Base-by-base conservation (phyloP, 2,329 filamentous ascomycete species). In the Calonectria pteridis region DNA sequence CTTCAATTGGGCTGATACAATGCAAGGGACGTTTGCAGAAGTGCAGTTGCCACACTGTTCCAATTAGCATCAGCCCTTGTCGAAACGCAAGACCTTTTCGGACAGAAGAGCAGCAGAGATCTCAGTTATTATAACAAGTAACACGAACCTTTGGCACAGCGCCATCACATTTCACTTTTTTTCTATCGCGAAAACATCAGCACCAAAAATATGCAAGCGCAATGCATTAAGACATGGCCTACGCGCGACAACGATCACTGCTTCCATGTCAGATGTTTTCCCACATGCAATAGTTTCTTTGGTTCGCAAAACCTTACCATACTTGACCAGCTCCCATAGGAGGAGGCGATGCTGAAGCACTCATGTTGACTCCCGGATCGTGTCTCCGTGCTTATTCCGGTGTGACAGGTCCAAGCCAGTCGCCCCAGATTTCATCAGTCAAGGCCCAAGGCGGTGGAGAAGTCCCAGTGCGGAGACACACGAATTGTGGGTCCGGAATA, bases 231-330 rank as follows among this genome's bases (percentile, higher is more conserved):
- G 14, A 26, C 0, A n/a, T 43, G 16, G 28, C 59, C 26, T 64
- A 64, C 59, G n/a, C 26, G 28, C 59, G 59, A 49, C 59, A 64
- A 23, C 59, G 59, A 49, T 64, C 59, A 64, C 59, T 64, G 40
- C 16, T 14, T 23, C 28, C 59, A 33, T 9, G 37, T 46, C 13
- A 46, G 40, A 18, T 6, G 9, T 31, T 20, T n/a, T n/a, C 14
- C 43, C 16, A 20, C 16, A 10, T 43, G 18, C 40, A n/a, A 7
- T 28, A 6, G 18, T 31, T 23, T n/a, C 11, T 3, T 20, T 13
- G 5, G 6, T 13, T 37, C 14, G 23, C 5, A 26, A 49, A 20
- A 26, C 18, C 59, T 64, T 28, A 64, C 59, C 59, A 64, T 26
- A 64, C 59, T 13, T 64, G 59, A 14, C 59, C 59, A 5, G 40